Base-by-base conservation (phyloP, 306 rosid genomes). In the Alnus glutinosa region DNA sequence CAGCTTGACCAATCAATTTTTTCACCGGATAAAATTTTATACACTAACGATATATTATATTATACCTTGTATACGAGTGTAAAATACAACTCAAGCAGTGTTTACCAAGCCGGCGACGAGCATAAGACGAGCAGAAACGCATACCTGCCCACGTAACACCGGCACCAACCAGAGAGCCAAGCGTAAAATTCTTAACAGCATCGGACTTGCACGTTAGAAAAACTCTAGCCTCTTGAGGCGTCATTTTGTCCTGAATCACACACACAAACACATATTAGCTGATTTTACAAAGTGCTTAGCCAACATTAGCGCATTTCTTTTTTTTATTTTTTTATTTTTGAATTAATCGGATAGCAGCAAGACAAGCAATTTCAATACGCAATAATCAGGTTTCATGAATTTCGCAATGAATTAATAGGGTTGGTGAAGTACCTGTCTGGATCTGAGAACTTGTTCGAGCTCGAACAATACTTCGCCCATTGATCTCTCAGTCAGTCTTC, bases 81-180 rank as follows among this genome's bases (percentile, higher is more conserved):
- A 14, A 30, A 71, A 13, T 7, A 50, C 58, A 71, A 47, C 2
- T 70, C 30, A 73, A 73, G 16, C 15, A 73, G 16, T 2, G 9
- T 4, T 19, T 54, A 14, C 51, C 48, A 71, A 67, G 69, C 34
- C 30, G 34, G 58, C 36, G 47, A 16, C 5, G 48, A 36, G 49
- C 30, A 52, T 59, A 34, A 64, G 63, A 55, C 13, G 49, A 15
- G 44, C 32, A 52, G 51, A 78, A 63, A 49, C 34, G 71, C 81
- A 79, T 70, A 93, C 98, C 94, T 71, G 88, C 68, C 90, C 80
- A 88, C n/a, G 61, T 55, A 48, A 83, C 78, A 66, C 79, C 11
- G 66, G 75, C 85, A 12, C 88, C 95, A 44, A 78, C 46, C 83
- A 90, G 34, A 8, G 86, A 67, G 64, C 86, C 66, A 36, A 51